Evolutionary conservation across 129 eudicot genomes (phyloP).

Genomic region (Solidago caesia): DNA sequence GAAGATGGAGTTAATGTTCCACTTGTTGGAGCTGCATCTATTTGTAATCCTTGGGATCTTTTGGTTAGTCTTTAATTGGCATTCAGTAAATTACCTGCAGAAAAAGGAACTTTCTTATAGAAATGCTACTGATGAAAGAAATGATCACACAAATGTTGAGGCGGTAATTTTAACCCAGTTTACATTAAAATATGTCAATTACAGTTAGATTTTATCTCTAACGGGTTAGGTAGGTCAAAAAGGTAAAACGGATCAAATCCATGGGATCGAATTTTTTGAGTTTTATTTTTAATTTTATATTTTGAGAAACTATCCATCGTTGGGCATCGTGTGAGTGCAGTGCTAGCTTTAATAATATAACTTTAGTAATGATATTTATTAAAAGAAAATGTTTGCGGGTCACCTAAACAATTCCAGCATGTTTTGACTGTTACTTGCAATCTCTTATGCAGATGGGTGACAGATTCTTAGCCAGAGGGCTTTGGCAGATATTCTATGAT

Average conservation of each 20-base stretch:
- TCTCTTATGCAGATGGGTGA: conserved; percentile 59
- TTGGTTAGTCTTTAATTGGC: conserved; percentile 56
- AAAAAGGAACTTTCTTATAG: no score
- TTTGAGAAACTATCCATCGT: no score
- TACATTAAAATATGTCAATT: background rate
- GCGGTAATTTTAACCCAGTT: background rate
- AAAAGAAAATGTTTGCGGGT: background rate
- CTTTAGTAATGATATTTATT: no score
- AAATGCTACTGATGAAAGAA: no score
- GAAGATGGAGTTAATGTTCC: conserved; percentile 75
- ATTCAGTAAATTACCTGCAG: background rate
- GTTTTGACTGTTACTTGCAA: background rate
- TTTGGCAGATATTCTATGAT: conserved; percentile 65
- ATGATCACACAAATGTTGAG: background rate
- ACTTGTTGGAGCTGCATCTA: conserved; percentile 75
- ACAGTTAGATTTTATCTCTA: background rate
- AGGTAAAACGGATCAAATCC: background rate
- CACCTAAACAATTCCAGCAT: background rate
- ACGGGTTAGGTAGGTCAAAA: background rate
- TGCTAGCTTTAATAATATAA: no score
- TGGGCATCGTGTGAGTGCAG: no score
- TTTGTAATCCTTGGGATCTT: conserved; percentile 90
- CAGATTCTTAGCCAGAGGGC: conserved; percentile 70
- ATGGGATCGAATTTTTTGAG: no score
- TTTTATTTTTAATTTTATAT: no score